Conservation (phyloP, 1,139 yeast genomes). For the Torulaspora globosa region DNA sequence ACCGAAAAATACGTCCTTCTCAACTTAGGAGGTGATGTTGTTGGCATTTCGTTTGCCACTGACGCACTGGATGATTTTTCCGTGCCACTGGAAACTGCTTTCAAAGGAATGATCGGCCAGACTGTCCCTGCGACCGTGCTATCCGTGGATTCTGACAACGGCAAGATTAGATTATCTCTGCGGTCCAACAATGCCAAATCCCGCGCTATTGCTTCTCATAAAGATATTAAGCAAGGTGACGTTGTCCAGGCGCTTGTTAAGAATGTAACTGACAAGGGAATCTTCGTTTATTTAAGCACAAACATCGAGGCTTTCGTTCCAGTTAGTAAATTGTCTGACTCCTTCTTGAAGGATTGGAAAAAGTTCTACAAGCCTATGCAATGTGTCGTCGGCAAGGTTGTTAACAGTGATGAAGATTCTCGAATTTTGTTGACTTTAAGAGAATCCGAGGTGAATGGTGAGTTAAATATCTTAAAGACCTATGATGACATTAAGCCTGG, state of each 20-base stretch:
- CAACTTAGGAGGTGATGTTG: slow-evolving; percentile 57
- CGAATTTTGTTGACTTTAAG: slow-evolving; percentile 75
- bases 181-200: slow-evolving; percentile 53
- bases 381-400: slow-evolving; percentile 69
- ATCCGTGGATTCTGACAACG: slow-evolving; percentile 50
- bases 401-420: slow-evolving; percentile 58
- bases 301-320: slow-evolving; percentile 74
- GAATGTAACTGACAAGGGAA: slow-evolving; percentile 70
- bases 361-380: slow-evolving; percentile 66
- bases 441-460: slow-evolving; percentile 75
- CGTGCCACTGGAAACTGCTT: slow-evolving; percentile 50
- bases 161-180: slow-evolving; percentile 61
- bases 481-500: slow-evolving; percentile 67
- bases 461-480: slow-evolving; percentile 50
- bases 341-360: slow-evolving; percentile 84
- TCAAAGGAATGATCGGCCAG: slow-evolving; percentile 46
- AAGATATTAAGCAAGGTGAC: slow-evolving; percentile 65
- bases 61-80: slow-evolving; percentile 76
- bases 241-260: slow-evolving; percentile 76
- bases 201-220: slow-evolving; percentile 45
- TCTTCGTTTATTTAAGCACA: slow-evolving; percentile 74
- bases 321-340: slow-evolving; percentile 76
- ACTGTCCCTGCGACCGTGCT: slow-evolving; percentile 60
- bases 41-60: slow-evolving; percentile 66
- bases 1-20: slow-evolving; percentile 60